phyloP scores from a whole-genome alignment of 768 basidiomycete genomes.

The Termitomyces sp. region DNA sequence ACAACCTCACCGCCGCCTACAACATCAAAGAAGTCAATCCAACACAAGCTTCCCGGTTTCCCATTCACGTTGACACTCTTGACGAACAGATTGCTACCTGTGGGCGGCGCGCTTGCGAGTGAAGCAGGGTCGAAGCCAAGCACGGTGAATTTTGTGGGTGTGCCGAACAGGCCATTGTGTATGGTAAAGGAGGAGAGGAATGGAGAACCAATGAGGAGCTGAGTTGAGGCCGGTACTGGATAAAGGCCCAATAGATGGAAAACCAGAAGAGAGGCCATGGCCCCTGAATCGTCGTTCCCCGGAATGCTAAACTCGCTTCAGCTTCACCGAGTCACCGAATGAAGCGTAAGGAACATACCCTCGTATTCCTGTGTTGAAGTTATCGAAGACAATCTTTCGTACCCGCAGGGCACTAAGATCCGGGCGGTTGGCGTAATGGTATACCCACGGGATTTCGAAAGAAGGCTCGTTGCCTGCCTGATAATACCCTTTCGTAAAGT shows the following conservation, averaged over 20 bases:
- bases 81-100: slow-evolving; percentile 36
- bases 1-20: slow-evolving; percentile 38
- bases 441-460: slow-evolving; percentile 41
- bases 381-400: slow-evolving; percentile 35
- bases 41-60: slow-evolving; percentile 30
- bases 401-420: slow-evolving; percentile 43
- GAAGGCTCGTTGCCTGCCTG: slow-evolving; percentile 45
- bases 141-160: slow-evolving; percentile 36
- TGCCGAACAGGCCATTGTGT: slow-evolving; percentile 31
- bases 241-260: slow-evolving; percentile 49
- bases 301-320: slow-evolving; percentile 29
- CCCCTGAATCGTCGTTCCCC: slow-evolving; percentile 48
- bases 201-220: slow-evolving; percentile 43
- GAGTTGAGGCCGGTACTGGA: slow-evolving; percentile 39
- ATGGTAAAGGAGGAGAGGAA: slow-evolving; percentile 41
- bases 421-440: slow-evolving; percentile 46
- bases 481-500: slow-evolving; percentile 36
- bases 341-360: slow-evolving; percentile 25
- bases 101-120: slow-evolving; percentile 30
- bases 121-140: slow-evolving; percentile 33
- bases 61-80: slow-evolving; percentile 41
- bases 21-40: slow-evolving; percentile 38
- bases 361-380: slow-evolving; percentile 40
- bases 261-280: slow-evolving; percentile 44
- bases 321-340: not conserved